Evolutionary conservation across 2,329 filamentous ascomycete species (phyloP), one percentile per base, ranked within the genome.

Genomic region (Cytospora leucostoma): DNA sequence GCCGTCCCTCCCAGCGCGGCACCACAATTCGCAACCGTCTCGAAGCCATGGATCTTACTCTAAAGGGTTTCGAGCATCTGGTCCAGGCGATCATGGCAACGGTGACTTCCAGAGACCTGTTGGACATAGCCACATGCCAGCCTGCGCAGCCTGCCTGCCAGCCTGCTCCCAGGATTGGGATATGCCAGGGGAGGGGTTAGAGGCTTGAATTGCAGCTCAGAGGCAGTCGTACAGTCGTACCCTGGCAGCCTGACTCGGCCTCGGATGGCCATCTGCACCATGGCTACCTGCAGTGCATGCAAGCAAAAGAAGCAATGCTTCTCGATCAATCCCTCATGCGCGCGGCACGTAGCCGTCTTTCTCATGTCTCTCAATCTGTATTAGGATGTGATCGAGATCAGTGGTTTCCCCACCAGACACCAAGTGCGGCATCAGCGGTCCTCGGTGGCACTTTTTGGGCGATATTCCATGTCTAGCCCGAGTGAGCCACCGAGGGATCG

Each of bases 301-400:
- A 7, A n/a, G 17, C 1, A 44, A 44, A 44, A 7, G 17, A 47
- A 47, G 40, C 7, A 47, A 19, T 19, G 40, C 40, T 19, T 47
- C 40, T 19, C 40, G 40, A 47, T 47, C n/a, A 4, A 47, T 19
- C 8, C 40, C n/a, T 21, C 44, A n/a, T 47, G 44, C 7, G n/a
- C 44, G 17, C n/a, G 32, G 34, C 40, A 50, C 21, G 33, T 4
- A 55, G 50, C 47, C 19, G 38, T 33, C 21, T 12, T 6, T 38
- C 49, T 59, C 37, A 27, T 33, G 37, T 27, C 49, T 51, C 27
- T 15, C 34, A 53, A 63, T 38, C 50, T 47, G 44, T 21, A 21
- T 47, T 47, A 21, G 12, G n/a, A 4, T 47, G 10, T 47, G 44
- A 21, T 47, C n/a, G n/a, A 21, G 44, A 47, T 47, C n/a, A 21